Percentiles rank a stretch among this genome's conserved stretches.
phyloP scores from a whole-genome alignment of 768 basidiomycete genomes.

The Tulasnella sp. region DNA sequence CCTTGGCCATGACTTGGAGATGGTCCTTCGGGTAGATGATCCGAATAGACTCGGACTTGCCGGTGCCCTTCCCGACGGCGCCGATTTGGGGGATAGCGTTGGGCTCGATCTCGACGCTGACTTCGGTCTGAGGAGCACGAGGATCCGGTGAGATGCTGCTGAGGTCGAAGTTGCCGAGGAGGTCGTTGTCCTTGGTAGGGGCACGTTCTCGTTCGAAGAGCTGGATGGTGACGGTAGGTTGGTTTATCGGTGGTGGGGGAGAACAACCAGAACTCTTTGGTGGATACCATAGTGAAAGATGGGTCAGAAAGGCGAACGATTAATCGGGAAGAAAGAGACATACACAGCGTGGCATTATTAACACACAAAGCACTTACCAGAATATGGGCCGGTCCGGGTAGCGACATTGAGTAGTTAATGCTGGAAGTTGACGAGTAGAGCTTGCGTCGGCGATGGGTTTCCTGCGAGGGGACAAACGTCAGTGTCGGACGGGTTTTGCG shows the following conservation, averaged over 20 bases:
- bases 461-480: no score
- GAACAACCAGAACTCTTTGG: constrained; percentile 32
- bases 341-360: no score
- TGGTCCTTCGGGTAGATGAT: constrained; percentile 49
- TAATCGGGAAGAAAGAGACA: no score
- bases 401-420: no score
- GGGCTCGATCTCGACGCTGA: constrained; percentile 50
- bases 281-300: constrained; percentile 35
- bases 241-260: constrained; percentile 51
- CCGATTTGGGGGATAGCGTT: constrained; percentile 46
- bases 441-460: no score
- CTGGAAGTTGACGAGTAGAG: no score
- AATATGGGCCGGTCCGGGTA: no score
- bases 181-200: constrained; percentile 48
- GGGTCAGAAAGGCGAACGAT: no score
- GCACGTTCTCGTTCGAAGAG: constrained; percentile 46
- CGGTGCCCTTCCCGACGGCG: constrained; percentile 43
- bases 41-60: constrained; percentile 41
- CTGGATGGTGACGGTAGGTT: constrained; percentile 50
- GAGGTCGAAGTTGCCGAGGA: constrained; percentile 48
- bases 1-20: constrained; percentile 51
- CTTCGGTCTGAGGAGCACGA: constrained; percentile 45
- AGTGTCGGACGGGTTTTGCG: no score
- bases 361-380: no score
- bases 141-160: constrained; percentile 45